Percentiles rank a stretch among this genome's conserved stretches.
Evolutionary conservation across 139 green algal genomes (phyloP).

Genomic region (Zygnema circumcarinatum): DNA sequence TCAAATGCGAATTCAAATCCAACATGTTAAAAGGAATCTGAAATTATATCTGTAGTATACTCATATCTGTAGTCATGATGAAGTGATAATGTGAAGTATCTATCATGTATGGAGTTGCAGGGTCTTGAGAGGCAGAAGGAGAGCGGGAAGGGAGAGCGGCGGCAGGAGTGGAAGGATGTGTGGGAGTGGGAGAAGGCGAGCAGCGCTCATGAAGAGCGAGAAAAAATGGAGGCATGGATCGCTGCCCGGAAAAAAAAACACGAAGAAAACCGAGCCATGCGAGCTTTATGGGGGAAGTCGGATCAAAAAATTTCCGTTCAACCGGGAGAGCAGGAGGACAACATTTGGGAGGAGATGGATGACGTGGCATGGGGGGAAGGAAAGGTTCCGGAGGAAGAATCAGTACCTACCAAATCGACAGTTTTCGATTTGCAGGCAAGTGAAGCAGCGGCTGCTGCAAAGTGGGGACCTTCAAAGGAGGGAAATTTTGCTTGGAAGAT

Average conservation of each 20-base stretch:
- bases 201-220: conserved; percentile 39
- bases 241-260: conserved; percentile 20
- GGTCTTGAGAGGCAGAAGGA: neutral
- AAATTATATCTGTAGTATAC: no score
- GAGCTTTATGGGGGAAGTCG: conserved; percentile 25
- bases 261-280: conserved; percentile 28
- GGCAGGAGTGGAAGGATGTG: conserved; percentile 11
- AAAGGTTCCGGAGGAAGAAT: neutral
- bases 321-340: neutral
- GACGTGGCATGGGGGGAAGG: neutral
- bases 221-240: conserved; percentile 56
- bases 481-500: neutral
- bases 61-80: no score
- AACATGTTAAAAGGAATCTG: no score
- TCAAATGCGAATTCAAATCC: no score
- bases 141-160: neutral
- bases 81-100: no score
- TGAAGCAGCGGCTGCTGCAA: neutral
- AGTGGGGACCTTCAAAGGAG: neutral
- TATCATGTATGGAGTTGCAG: no score
- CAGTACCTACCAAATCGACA: neutral
- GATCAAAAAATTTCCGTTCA: neutral
- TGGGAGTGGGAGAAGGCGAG: conserved; percentile 61
- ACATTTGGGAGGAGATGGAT: neutral
- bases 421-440: neutral